Conservation (phyloP, 441 rosid genomes). For the Manihot esculenta region DNA sequence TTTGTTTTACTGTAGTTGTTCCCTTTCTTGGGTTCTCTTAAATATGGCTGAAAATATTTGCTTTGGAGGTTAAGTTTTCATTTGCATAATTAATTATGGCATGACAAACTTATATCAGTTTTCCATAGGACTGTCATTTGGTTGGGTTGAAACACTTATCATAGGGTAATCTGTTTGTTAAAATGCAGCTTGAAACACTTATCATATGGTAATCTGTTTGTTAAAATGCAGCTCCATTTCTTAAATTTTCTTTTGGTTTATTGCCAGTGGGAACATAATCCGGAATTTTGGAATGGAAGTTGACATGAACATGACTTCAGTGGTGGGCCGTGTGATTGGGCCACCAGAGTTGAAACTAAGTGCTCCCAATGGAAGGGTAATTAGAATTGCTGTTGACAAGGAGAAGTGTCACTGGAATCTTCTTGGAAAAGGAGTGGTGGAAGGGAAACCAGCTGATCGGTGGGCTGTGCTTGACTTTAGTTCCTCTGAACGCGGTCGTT, state of each 20-base stretch:
- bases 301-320: slow-evolving; percentile 55
- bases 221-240: background rate
- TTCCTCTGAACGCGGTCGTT: slow-evolving; percentile 26
- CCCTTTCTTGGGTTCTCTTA: background rate
- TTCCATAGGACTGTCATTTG: background rate
- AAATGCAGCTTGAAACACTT: slow-evolving; percentile 3
- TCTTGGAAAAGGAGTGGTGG: slow-evolving; percentile 54
- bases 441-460: slow-evolving; percentile 55
- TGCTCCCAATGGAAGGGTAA: slow-evolving; percentile 35
- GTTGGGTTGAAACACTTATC: background rate
- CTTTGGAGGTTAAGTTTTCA: slow-evolving; percentile 3
- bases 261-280: slow-evolving; percentile 41
- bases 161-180: background rate
- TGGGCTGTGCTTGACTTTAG: slow-evolving; percentile 81
- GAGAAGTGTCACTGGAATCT: slow-evolving; percentile 84
- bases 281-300: slow-evolving; percentile 66
- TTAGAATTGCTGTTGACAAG: slow-evolving; percentile 51
- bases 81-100: background rate
- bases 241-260: background rate
- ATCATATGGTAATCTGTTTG: background rate
- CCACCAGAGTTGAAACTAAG: slow-evolving; percentile 71
- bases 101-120: background rate
- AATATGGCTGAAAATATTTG: background rate
- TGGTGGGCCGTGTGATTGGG: slow-evolving; percentile 63
- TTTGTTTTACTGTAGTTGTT: background rate